Evolutionary conservation across 306 rosid species (phyloP).

Genomic region (Acacia acuminata): DNA sequence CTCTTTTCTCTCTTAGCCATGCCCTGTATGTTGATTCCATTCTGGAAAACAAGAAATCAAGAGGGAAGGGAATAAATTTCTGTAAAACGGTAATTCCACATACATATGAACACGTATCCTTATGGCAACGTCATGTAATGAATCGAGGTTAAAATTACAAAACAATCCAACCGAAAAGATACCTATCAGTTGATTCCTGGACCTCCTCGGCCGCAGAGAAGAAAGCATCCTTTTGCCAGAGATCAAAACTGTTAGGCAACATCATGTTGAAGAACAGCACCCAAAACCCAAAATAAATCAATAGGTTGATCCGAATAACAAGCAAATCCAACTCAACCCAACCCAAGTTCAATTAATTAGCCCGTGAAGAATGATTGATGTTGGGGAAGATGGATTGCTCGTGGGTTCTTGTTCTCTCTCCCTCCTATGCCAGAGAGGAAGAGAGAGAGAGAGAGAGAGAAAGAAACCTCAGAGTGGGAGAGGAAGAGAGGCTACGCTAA

Average conservation of each 20-base stretch:
- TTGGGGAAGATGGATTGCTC: neutral
- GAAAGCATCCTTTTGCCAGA: slow-evolving; percentile 18
- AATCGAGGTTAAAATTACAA: neutral
- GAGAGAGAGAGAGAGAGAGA: slow-evolving; percentile 11
- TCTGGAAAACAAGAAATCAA: neutral
- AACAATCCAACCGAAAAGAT: slow-evolving; percentile 12
- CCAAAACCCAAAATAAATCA: neutral
- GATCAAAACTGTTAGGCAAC: neutral
- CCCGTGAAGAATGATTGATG: neutral
- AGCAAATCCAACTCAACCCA: neutral
- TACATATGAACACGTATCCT: neutral
- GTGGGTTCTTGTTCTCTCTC: neutral
- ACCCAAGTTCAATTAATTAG: neutral
- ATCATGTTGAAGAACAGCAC: neutral
- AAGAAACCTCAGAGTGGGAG: neutral
- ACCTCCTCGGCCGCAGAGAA: slow-evolving; percentile 46
- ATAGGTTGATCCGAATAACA: neutral
- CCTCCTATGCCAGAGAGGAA: neutral
- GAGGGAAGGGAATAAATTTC: neutral
- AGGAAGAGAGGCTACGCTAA: neutral
- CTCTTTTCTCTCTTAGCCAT: slow-evolving; percentile 4
- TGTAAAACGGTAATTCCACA: neutral
- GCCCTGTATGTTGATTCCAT: neutral
- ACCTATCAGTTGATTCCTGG: slow-evolving; percentile 77
- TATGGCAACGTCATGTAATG: neutral